phyloP scores from a whole-genome alignment of 1,284 basidiomycete species.

The Pseudozyma hubeiensis region DNA sequence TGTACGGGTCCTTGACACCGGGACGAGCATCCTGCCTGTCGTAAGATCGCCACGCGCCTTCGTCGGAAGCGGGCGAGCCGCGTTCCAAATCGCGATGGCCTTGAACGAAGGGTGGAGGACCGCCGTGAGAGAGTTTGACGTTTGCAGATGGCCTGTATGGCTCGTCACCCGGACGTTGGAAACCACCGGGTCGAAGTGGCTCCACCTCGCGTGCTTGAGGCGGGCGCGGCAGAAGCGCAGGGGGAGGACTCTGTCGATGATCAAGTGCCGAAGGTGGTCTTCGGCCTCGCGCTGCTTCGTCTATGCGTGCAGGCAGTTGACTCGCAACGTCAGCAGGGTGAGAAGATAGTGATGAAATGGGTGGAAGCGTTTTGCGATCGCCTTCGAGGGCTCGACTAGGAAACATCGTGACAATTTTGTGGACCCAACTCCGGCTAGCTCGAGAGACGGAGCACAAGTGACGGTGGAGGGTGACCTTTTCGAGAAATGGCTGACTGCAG shows the following conservation, averaged over 20 bases:
- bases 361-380: conserved; percentile 35
- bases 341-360: conserved; percentile 30
- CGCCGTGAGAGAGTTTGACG: conserved; percentile 8
- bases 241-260: conserved; percentile 17
- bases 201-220: conserved; percentile 15
- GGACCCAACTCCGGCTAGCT: too few relatives aligned
- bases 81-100: conserved; percentile 20
- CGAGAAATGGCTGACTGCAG: too few relatives aligned
- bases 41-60: conserved; percentile 24
- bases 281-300: conserved; percentile 15
- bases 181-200: conserved; percentile 8
- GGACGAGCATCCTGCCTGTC: conserved; percentile 25
- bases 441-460: too few relatives aligned
- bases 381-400: conserved; percentile 17
- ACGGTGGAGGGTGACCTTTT: too few relatives aligned
- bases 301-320: conserved; percentile 7
- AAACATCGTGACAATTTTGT: conserved; percentile 13
- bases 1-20: conserved; percentile 24
- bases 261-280: conserved; percentile 19
- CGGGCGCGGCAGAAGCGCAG: conserved; percentile 17
- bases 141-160: conserved; percentile 7
- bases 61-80: conserved; percentile 19
- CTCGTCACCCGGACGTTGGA: conserved; percentile 14
- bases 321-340: conserved; percentile 5
- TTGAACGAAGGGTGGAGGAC: conserved; percentile 17